These are phyloP conservation scores for Nakaseomyces sp. DNA, from an alignment of 1,139 yeast species.

Conservation along the genomic window DNA sequence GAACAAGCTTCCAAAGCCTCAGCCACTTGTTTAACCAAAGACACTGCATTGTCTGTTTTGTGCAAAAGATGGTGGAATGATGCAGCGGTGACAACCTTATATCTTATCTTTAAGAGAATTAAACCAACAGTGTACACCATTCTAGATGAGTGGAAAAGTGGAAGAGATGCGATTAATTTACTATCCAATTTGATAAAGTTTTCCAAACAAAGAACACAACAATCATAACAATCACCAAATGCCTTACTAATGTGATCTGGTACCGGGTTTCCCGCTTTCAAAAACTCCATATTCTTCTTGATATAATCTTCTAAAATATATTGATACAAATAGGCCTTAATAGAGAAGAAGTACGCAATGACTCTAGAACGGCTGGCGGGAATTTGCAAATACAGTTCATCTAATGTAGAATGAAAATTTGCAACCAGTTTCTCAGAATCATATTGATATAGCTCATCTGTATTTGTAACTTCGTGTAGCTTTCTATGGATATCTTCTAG, in stretches of 20 bases:
- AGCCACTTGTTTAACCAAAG: slow-evolving; percentile 38
- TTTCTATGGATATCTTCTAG: slow-evolving; percentile 56
- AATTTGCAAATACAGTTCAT: slow-evolving; percentile 27
- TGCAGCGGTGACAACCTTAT: slow-evolving; percentile 47
- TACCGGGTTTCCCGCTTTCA: slow-evolving; percentile 9
- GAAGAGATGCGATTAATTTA: slow-evolving; percentile 45
- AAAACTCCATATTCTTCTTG: slow-evolving; percentile 9
- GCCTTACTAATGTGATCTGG: slow-evolving; percentile 34
- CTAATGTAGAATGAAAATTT: slow-evolving; percentile 17
- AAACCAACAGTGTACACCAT: slow-evolving; percentile 62
- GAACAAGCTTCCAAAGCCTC: slow-evolving; percentile 27
- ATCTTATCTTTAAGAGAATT: slow-evolving; percentile 47
- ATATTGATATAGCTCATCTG: slow-evolving; percentile 15
- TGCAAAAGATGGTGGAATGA: slow-evolving; percentile 39
- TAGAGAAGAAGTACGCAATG: slow-evolving; percentile 49
- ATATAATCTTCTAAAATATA: slow-evolving; percentile 16
- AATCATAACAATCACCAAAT: slow-evolving; percentile 44
- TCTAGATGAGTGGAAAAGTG: slow-evolving; percentile 55
- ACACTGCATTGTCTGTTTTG: slow-evolving; percentile 43
- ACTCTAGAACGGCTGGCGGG: slow-evolving; percentile 36
- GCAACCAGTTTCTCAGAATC: slow-evolving; percentile 13
- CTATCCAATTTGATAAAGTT: slow-evolving; percentile 40
- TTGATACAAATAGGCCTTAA: slow-evolving; percentile 69
- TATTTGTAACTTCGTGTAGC: slow-evolving; percentile 33
- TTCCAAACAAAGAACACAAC: slow-evolving; percentile 47